Conservation (phyloP, 305 asterid genomes). For the Withania somnifera region DNA sequence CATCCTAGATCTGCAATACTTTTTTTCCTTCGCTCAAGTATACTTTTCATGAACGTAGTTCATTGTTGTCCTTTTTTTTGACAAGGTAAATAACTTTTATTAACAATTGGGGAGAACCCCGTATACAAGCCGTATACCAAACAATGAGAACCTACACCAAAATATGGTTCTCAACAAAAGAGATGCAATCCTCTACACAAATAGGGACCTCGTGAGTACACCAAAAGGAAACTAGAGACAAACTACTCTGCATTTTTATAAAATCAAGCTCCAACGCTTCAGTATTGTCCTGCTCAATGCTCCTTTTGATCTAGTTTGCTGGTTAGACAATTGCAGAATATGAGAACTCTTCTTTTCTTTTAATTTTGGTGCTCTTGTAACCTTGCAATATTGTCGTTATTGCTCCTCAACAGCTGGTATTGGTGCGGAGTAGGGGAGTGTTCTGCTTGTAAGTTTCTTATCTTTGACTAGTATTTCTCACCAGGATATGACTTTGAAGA, state of each 20-base stretch:
- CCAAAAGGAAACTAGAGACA: too few relatives aligned
- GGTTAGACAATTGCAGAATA: not conserved
- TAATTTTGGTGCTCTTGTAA: not conserved
- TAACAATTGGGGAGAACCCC: too few relatives aligned
- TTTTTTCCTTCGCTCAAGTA: not conserved
- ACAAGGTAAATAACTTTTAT: too few relatives aligned
- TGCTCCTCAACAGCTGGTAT: not conserved
- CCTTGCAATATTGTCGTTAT: not conserved
- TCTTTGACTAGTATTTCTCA: constrained; percentile 7
- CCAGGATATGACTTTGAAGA: constrained; percentile 79
- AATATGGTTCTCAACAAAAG: too few relatives aligned
- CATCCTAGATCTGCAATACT: not conserved
- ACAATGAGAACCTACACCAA: too few relatives aligned
- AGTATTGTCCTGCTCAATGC: not conserved
- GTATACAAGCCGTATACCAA: too few relatives aligned
- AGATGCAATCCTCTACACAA: too few relatives aligned
- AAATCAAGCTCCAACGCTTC: too few relatives aligned
- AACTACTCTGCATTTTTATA: too few relatives aligned
- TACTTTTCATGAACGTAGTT: not conserved
- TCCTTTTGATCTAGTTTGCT: not conserved
- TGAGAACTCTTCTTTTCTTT: not conserved
- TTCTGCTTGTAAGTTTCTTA: not conserved
- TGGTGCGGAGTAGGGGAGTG: not conserved
- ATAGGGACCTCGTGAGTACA: too few relatives aligned
- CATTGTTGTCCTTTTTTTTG: not conserved